Base-by-base conservation (phyloP, 1,139 yeast genomes). In the Blastobotrys persicus region DNA sequence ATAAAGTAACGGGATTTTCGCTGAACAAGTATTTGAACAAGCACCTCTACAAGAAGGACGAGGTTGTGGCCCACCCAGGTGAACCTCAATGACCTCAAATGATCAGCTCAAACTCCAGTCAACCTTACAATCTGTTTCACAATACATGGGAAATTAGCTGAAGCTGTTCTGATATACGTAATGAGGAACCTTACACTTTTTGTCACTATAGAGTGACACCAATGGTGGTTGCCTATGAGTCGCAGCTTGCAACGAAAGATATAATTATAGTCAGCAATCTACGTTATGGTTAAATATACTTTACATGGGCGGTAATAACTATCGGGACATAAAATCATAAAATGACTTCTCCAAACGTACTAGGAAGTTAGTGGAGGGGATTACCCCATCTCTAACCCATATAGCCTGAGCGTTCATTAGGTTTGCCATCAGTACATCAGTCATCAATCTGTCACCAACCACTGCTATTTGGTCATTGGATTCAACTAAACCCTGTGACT, bases 351-450 rank as follows among this genome's bases (percentile, higher is more conserved):
- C 74, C 34, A 68, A 68, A 51, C 75, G 69, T 59, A 78, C 76
- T 45, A 77, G 69, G 9, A 74, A 60, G 13, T 62, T 56, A 50
- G 78, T 75, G 1, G 84, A 76, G 44, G 75, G 72, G 47, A 75
- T 73, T 1, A 89, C 96, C 2, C 97, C 97, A 45, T 81, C 81
- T 50, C 76, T 72, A 1, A 92, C 64, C 97, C 98, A 92, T 4
- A 88, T 76, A 0, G 94, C 88, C 70, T 81, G 79, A 0, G 95
- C 76, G 0, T 95, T 95, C 95, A 91, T 88, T 75, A 83, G 75
- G 60, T 91, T 91, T 16, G 97, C 97, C 96, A 92, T 87, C 48
- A 91, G 70, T 53, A 92, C 79, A 65, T 92, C 98, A 0, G 98
- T 92, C 68, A 89, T 81, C 35, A 92, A 74, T 34, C 98, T 70